Evolutionary conservation across 2,329 filamentous ascomycete species (phyloP).

Genomic region (Periconia macrospinosa): DNA sequence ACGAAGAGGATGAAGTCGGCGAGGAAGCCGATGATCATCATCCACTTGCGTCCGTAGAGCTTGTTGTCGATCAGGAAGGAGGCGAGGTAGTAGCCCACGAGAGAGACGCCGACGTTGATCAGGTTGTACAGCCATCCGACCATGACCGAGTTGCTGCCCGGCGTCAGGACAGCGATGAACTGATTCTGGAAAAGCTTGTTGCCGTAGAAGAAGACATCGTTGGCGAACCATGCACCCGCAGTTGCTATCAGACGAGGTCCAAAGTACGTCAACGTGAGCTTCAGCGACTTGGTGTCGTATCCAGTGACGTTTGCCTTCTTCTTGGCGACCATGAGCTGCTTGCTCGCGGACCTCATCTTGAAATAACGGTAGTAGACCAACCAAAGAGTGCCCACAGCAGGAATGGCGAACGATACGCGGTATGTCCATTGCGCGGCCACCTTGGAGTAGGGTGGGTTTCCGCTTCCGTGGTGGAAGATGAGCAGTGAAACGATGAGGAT

Average conservation of each 20-base stretch:
- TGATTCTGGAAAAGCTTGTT: slow-evolving; percentile 96
- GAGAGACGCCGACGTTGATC: slow-evolving; percentile 81
- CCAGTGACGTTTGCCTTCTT: slow-evolving; percentile 85
- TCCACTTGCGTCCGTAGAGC: slow-evolving; percentile 91
- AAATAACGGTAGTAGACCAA: slow-evolving; percentile 94
- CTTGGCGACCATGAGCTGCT: slow-evolving; percentile 80
- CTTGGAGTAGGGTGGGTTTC: slow-evolving; percentile 74
- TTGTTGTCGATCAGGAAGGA: slow-evolving; percentile 93
- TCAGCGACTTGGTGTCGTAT: slow-evolving; percentile 84
- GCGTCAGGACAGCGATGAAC: slow-evolving; percentile 82
- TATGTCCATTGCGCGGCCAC: slow-evolving; percentile 86
- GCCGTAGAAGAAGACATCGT: slow-evolving; percentile 98
- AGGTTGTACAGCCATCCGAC: slow-evolving; percentile 90
- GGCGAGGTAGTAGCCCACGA: slow-evolving; percentile 87
- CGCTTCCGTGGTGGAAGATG: slow-evolving; percentile 81
- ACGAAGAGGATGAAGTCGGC: slow-evolving; percentile 94
- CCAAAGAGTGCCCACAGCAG: slow-evolving; percentile 88
- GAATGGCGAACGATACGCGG: slow-evolving; percentile 88
- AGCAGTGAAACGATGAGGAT: slow-evolving; percentile 83
- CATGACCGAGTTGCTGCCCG: slow-evolving; percentile 72
- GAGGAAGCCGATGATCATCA: slow-evolving; percentile 93
- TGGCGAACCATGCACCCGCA: slow-evolving; percentile 88
- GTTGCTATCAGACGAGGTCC: slow-evolving; percentile 85
- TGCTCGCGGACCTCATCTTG: slow-evolving; percentile 89
- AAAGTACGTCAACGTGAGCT: slow-evolving; percentile 78